phyloP scores from a whole-genome alignment of 148 eudicot genomes.

The Gaultheria prostrata region DNA sequence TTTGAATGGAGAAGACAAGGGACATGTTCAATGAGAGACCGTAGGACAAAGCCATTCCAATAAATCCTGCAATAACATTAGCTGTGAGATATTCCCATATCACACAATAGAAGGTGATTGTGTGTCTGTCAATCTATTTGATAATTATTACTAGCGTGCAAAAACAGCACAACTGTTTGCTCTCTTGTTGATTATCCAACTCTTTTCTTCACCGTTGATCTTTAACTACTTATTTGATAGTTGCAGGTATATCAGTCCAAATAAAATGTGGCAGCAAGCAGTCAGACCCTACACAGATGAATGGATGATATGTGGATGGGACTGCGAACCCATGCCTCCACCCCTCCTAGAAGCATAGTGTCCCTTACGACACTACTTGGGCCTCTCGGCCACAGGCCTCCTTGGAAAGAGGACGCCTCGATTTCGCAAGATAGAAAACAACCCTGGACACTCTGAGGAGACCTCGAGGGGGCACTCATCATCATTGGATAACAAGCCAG shows the following conservation, averaged over 20 bases:
- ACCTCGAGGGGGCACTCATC: too few species aligned
- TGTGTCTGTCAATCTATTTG: background rate
- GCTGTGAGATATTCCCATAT: background rate
- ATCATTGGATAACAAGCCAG: too few species aligned
- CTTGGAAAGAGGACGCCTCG: background rate
- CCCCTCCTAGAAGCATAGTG: background rate
- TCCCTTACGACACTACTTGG: background rate
- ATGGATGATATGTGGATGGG: background rate
- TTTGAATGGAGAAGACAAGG: slow-evolving; percentile 70
- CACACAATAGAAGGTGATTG: background rate
- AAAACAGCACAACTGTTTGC: background rate
- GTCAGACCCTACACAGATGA: background rate
- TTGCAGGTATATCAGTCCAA: background rate
- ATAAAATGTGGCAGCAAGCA: background rate
- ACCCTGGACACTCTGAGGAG: too few species aligned
- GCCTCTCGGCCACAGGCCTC: background rate
- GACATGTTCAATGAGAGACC: slow-evolving; percentile 81
- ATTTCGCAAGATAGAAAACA: too few species aligned
- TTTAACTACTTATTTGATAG: background rate
- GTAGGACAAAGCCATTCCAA: slow-evolving; percentile 94
- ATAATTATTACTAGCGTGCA: background rate
- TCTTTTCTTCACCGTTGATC: background rate
- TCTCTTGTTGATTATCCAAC: background rate
- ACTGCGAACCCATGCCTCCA: background rate
- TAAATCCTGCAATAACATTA: slow-evolving; percentile 57